These are phyloP conservation scores for Nidula niveotomentosa DNA, from an alignment of 1,284 basidiomycete species.

Conservation along the genomic window DNA sequence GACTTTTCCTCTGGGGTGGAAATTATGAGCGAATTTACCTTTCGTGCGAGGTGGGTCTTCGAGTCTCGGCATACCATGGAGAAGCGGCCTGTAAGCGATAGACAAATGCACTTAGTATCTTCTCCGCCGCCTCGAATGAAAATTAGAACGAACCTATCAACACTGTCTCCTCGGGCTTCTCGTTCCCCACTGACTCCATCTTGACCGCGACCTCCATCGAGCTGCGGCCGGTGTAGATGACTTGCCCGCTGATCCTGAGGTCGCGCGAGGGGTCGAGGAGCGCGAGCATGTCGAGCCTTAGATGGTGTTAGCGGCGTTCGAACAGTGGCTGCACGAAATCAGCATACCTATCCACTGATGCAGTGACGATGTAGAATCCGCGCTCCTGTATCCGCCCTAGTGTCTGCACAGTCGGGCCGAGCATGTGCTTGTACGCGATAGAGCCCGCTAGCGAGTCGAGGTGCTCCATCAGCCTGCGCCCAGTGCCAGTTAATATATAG, in stretches of 20 bases:
- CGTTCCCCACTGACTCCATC: constrained; percentile 64
- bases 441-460: constrained; percentile 83
- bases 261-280: constrained; percentile 61
- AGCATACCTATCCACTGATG: constrained; percentile 72
- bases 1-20: constrained; percentile 62
- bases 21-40: constrained; percentile 66
- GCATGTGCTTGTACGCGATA: constrained; percentile 80
- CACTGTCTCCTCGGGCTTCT: constrained; percentile 55
- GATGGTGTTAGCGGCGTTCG: not conserved
- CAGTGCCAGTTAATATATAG: not conserved
- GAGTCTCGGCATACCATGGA: constrained; percentile 84
- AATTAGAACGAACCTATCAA: constrained; percentile 52
- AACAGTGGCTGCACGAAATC: not conserved
- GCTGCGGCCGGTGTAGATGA: constrained; percentile 75
- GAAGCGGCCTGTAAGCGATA: constrained; percentile 36
- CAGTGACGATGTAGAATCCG: constrained; percentile 82
- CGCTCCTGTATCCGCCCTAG: constrained; percentile 54
- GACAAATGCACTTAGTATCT: too few species aligned
- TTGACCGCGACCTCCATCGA: constrained; percentile 84
- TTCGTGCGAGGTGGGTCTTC: constrained; percentile 59
- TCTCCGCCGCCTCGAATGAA: too few species aligned
- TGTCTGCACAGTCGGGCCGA: constrained; percentile 57
- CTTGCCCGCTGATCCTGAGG: constrained; percentile 75
- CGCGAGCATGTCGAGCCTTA: constrained; percentile 64
- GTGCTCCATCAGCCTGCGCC: constrained; percentile 61